phyloP scores from a whole-genome alignment of 106 monocot genomes.

The Dendrobium chrysotoxum region DNA sequence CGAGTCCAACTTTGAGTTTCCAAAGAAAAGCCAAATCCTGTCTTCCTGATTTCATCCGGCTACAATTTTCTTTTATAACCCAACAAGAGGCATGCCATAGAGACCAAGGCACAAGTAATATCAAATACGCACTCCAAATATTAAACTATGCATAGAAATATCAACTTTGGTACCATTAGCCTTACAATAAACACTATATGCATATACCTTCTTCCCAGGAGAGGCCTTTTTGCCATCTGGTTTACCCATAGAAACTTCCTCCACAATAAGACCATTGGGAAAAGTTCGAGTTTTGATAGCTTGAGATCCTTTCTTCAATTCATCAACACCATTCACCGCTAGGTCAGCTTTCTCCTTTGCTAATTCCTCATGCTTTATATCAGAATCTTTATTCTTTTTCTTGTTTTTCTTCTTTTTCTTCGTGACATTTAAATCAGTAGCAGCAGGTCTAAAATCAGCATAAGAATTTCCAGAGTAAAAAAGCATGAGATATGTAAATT shows the following conservation, averaged over 20 bases:
- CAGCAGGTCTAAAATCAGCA: neutral
- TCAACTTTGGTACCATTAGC: neutral
- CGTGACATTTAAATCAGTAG: slow-evolving; percentile 3
- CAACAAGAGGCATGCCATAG: no score
- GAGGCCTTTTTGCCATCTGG: slow-evolving; percentile 67
- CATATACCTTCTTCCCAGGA: slow-evolving; percentile 47
- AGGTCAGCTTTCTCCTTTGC: slow-evolving; percentile 10
- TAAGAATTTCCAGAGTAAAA: slow-evolving; percentile 11
- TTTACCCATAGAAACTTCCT: slow-evolving; percentile 63
- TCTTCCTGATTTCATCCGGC: no score
- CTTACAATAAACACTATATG: neutral
- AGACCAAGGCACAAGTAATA: no score
- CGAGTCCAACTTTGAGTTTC: neutral
- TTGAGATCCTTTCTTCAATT: neutral
- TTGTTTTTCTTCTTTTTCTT: slow-evolving; percentile 41
- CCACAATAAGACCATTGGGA: slow-evolving; percentile 48
- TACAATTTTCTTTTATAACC: neutral
- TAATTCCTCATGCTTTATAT: slow-evolving; percentile 3
- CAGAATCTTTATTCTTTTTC: slow-evolving; percentile 19
- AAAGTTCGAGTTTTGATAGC: slow-evolving; percentile 26
- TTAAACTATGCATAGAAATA: neutral
- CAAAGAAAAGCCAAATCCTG: neutral
- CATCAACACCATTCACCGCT: slow-evolving; percentile 6
- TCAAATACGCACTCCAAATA: neutral
- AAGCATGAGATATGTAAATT: neutral